These are phyloP conservation scores for Lactifluus volemus DNA, from an alignment of 768 basidiomycete species.

Conservation along the genomic window DNA sequence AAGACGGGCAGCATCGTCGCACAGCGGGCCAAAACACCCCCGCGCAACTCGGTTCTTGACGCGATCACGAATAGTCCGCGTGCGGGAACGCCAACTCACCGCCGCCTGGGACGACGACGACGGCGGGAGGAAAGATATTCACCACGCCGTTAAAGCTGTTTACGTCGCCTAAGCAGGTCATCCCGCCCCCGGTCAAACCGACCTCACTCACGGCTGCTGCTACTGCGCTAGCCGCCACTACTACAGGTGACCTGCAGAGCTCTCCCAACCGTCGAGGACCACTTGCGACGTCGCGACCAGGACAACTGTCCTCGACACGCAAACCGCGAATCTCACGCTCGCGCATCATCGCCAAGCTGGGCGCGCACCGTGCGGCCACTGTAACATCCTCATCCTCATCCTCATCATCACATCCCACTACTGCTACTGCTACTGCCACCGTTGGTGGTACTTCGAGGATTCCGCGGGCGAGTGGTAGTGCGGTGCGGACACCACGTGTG, in stretches of 20 bases:
- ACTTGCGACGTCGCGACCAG: conserved; percentile 17
- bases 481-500: conserved; percentile 20
- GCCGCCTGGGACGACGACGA: neutral
- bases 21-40: conserved; percentile 8
- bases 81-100: conserved; percentile 17
- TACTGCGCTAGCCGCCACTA: conserved; percentile 19
- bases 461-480: conserved; percentile 9
- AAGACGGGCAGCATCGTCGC: conserved; percentile 16
- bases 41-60: conserved; percentile 23
- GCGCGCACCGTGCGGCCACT: conserved; percentile 51
- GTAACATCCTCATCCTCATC: conserved; percentile 18
- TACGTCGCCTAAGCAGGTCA: conserved; percentile 10
- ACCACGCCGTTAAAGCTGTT: conserved; percentile 36
- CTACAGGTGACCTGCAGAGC: neutral
- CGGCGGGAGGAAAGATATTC: conserved; percentile 35
- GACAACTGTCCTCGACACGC: conserved; percentile 34
- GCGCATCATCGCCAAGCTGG: conserved; percentile 67
- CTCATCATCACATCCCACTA: neutral
- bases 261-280: neutral
- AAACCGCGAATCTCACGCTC: conserved; percentile 77
- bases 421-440: conserved; percentile 7
- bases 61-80: conserved; percentile 30
- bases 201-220: conserved; percentile 26
- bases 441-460: neutral
- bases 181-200: conserved; percentile 17